phyloP scores from a whole-genome alignment of 345 rosid genomes.

The Limnanthes douglasii region DNA sequence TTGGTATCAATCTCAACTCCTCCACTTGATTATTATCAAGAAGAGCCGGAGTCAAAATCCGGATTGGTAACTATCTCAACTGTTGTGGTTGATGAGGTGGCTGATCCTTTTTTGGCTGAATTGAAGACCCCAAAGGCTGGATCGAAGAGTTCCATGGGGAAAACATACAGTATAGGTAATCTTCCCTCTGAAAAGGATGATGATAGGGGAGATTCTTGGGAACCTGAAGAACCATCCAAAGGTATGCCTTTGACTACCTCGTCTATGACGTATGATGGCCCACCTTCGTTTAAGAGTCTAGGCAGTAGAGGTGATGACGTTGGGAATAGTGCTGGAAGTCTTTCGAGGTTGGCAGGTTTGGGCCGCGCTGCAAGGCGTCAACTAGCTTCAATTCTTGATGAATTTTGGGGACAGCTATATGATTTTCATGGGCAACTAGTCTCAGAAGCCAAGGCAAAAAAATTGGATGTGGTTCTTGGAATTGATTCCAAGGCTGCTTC shows the following conservation, averaged over 20 bases:
- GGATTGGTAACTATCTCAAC: conserved; percentile 11
- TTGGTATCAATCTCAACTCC: conserved; percentile 9
- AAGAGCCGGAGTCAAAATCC: conserved; percentile 9
- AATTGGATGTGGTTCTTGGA: conserved; percentile 40
- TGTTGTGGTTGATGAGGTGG: conserved; percentile 19
- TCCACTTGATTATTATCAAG: conserved; percentile 8
- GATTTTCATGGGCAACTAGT: conserved; percentile 68
- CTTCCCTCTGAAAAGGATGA: conserved; percentile 40
- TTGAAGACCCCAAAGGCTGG: conserved; percentile 23
- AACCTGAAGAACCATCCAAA: conserved; percentile 47
- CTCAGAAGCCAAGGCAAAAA: conserved; percentile 50
- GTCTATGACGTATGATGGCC: conserved; percentile 46
- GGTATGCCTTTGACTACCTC: conserved; percentile 30
- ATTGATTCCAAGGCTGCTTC: conserved; percentile 30
- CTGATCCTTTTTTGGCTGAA: conserved; percentile 19
- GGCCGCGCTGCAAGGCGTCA: conserved; percentile 96
- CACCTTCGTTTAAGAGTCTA: conserved; percentile 71
- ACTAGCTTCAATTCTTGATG: conserved; percentile 55
- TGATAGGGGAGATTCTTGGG: conserved; percentile 48
- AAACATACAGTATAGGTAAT: conserved; percentile 33
- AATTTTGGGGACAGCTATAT: conserved; percentile 89
- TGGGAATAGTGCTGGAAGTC: conserved; percentile 80
- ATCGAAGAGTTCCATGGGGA: conserved; percentile 26
- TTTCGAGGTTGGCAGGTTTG: conserved; percentile 83
- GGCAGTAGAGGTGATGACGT: conserved; percentile 70